Conservation (phyloP, 257 asterid genomes). For the Solanum appendiculatum region DNA sequence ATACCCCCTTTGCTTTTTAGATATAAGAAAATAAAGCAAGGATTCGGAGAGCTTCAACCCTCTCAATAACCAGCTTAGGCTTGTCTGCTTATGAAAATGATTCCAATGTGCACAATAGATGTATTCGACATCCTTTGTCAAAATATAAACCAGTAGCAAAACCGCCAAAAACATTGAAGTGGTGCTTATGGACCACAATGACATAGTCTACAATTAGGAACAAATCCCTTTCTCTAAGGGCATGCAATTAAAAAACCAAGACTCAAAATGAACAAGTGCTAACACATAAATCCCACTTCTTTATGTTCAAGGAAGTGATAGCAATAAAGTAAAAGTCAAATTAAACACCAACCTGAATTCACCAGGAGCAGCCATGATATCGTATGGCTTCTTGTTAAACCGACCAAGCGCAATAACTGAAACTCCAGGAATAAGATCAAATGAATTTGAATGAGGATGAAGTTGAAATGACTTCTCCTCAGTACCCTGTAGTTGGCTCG, state of each 20-base stretch:
- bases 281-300: neutral
- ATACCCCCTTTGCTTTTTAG: neutral
- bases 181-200: neutral
- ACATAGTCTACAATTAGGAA: neutral
- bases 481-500: neutral
- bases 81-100: neutral
- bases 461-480: neutral
- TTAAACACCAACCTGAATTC: neutral
- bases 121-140: neutral
- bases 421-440: neutral
- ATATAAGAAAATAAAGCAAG: neutral
- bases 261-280: neutral
- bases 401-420: neutral
- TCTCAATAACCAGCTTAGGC: neutral
- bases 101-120: neutral
- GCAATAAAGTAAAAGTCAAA: neutral
- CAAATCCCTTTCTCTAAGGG: neutral
- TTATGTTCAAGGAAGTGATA: neutral
- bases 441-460: neutral
- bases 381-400: neutral
- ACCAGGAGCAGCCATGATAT: conserved; percentile 1
- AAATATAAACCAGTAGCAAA: neutral
- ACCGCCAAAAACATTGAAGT: neutral
- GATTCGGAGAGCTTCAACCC: neutral
- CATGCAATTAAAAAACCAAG: neutral